These are phyloP conservation scores for Clonostachys chloroleuca DNA, from an alignment of 2,329 filamentous ascomycete species.

Conservation along the genomic window DNA sequence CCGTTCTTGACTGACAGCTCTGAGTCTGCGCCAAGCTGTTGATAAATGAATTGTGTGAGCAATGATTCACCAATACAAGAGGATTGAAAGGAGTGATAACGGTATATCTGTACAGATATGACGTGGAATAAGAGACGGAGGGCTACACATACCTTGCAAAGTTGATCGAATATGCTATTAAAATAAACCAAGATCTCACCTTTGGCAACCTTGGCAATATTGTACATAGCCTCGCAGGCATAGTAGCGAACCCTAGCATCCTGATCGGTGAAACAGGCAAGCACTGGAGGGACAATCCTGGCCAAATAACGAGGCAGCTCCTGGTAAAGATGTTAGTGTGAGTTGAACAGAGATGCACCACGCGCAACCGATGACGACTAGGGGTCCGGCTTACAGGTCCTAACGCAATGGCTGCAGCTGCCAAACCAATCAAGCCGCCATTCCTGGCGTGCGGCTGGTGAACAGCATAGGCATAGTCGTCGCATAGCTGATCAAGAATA, in stretches of 20 bases:
- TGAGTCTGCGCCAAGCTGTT: slow-evolving; percentile 86
- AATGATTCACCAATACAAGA: slow-evolving; percentile 1
- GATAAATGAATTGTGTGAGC: not conserved
- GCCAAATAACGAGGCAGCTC: slow-evolving; percentile 89
- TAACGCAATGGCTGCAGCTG: slow-evolving; percentile 91
- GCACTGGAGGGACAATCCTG: slow-evolving; percentile 90
- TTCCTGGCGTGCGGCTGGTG: slow-evolving; percentile 96
- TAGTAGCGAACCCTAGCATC: slow-evolving; percentile 97
- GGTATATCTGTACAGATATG: not conserved
- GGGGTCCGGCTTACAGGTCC: slow-evolving; percentile 66
- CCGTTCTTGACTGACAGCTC: slow-evolving; percentile 98
- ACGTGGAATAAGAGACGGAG: not conserved
- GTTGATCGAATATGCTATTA: slow-evolving; percentile 95
- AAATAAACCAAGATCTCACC: slow-evolving; percentile 97
- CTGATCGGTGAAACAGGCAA: slow-evolving; percentile 97
- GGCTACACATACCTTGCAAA: slow-evolving; percentile 73
- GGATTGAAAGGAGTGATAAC: not conserved
- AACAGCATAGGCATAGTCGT: slow-evolving; percentile 95
- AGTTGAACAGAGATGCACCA: not conserved
- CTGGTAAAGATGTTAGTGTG: slow-evolving; percentile 32
- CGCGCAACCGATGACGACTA: not conserved
- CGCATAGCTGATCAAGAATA: slow-evolving; percentile 93
- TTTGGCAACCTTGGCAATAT: slow-evolving; percentile 98
- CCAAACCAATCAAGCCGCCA: slow-evolving; percentile 90
- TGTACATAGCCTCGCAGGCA: slow-evolving; percentile 99